Conservation (phyloP, 441 rosid species). For the Erodium moschatum region DNA sequence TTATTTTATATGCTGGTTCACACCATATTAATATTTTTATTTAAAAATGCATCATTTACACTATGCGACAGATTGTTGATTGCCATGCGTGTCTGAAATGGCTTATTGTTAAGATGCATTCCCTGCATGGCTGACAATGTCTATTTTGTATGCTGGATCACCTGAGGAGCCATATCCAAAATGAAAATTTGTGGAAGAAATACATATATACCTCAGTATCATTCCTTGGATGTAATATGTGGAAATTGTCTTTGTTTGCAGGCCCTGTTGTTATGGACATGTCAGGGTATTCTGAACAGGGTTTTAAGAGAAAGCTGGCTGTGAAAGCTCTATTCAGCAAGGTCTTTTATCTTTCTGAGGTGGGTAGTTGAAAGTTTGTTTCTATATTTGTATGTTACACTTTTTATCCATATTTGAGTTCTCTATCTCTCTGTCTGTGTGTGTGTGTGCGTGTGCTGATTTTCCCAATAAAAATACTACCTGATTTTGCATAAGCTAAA, state of each 20-base stretch:
- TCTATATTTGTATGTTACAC: neutral
- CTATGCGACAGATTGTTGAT: neutral
- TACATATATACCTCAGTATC: constrained; percentile 1
- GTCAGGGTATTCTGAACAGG: constrained; percentile 75
- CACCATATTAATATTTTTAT: neutral
- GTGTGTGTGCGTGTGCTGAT: neutral
- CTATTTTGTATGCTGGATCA: neutral
- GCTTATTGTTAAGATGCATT: neutral
- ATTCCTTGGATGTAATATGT: neutral
- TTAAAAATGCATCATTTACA: too few species aligned
- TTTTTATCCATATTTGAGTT: neutral
- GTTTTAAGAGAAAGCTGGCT: constrained; percentile 90
- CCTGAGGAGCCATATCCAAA: neutral
- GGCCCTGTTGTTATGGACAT: constrained; percentile 85
- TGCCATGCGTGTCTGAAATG: neutral
- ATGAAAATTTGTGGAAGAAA: constrained; percentile 2
- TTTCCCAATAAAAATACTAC: too few species aligned
- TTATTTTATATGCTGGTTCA: neutral
- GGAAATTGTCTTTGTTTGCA: constrained; percentile 22
- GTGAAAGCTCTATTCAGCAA: constrained; percentile 82
- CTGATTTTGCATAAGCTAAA: too few species aligned
- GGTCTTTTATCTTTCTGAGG: constrained; percentile 87
- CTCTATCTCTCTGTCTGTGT: neutral
- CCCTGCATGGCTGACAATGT: neutral
- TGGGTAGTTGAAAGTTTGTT: constrained; percentile 22